Conservation (phyloP, 164 flowering plant species). For the Annona cherimola region DNA sequence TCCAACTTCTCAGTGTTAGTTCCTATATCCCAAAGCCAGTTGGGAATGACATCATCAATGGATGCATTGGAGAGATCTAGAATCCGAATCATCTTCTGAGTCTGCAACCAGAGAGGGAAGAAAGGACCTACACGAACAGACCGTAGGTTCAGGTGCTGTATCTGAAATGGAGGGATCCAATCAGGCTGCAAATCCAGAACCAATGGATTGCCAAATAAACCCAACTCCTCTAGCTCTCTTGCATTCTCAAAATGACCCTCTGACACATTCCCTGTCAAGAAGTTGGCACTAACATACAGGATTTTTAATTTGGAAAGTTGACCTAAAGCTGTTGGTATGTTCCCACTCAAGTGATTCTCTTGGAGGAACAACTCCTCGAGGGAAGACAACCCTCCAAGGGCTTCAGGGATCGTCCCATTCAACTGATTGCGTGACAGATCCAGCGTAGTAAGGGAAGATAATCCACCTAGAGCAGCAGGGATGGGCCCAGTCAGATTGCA, state of each 20-base stretch:
- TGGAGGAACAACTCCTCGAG: neutral
- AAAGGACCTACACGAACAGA: constrained; percentile 5
- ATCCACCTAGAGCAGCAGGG: neutral
- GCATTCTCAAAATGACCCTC: constrained; percentile 10
- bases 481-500: neutral
- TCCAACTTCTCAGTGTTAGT: neutral
- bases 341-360: constrained; percentile 12
- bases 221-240: neutral
- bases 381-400: constrained; percentile 4
- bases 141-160: neutral
- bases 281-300: constrained; percentile 7
- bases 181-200: neutral
- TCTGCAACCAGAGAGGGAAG: constrained; percentile 14
- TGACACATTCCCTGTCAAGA: constrained; percentile 12
- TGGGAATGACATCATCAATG: constrained; percentile 7
- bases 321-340: constrained; percentile 17
- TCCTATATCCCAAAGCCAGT: constrained; percentile 10
- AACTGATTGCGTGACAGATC: neutral
- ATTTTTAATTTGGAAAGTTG: constrained; percentile 9
- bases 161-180: constrained; percentile 16
- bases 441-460: neutral
- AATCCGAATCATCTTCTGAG: neutral
- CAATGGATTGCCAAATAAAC: neutral
- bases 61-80: constrained; percentile 2
- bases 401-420: neutral